Base-by-base conservation (phyloP, 225 moss, liverwort and hornwort species). In the Thuidium tamariscinum region DNA sequence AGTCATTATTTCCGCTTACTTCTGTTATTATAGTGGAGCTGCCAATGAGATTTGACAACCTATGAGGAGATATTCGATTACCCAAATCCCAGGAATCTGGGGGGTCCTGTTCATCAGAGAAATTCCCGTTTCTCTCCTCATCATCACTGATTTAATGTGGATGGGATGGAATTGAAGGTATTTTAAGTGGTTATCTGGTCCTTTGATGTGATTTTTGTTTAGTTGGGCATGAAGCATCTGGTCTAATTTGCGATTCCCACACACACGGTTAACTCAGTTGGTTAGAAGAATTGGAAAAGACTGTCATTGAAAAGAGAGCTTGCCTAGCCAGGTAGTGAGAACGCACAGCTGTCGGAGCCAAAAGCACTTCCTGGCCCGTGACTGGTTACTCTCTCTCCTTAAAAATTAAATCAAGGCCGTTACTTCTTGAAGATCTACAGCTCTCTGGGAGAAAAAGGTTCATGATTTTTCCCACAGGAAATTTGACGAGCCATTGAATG, bases 1-100 rank as follows among this genome's bases (percentile, higher is more conserved):
- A 91, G 89, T 80, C 83, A 79, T 89, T 89, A 56, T 85, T 91
- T 86, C 30, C n/a, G 49, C 63, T 85, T 68, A 54, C 26, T 80
- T 74, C 32, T 64, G 48, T 63, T 64, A 42, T 54, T 26, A 19
- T 48, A 51, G 41, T 60, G n/a, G 57, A 74, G 42, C 74, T 70
- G 46, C 55, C 26, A 55, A 81, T 55, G 62, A 74, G 52, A 76
- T 85, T 86, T 60, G 86, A 80, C 62, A 72, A 52, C 72, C 22
- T 61, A 56, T 44, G 55, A 87, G 80, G 71, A 73, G 64, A 61
- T 65, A 41, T 63, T 81, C 49, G 42, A 82, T 77, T 69, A 32
- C 62, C 48, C 46, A 19, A 18, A 68, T 74, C 11, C 23, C 42
- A 42, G 68, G 69, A 84, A 81, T 68, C 54, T 25, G 69, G 42